Conservation (phyloP, 164 flowering plant species). For the Sedum album region DNA sequence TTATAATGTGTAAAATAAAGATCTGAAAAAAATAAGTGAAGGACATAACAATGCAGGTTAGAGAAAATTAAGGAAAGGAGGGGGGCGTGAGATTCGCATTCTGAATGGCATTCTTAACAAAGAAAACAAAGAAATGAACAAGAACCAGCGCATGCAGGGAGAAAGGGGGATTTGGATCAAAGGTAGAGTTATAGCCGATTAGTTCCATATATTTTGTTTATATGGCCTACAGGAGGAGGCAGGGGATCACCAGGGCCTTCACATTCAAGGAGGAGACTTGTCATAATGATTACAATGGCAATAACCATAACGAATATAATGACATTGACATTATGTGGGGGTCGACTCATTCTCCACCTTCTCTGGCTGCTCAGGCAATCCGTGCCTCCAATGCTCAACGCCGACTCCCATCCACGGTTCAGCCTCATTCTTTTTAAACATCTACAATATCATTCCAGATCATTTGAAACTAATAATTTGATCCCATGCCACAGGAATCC, state of each 20-base stretch:
- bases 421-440: conserved; percentile 9
- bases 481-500: background rate
- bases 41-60: background rate
- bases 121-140: background rate
- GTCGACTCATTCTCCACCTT: conserved; percentile 14
- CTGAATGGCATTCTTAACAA: background rate
- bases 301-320: background rate
- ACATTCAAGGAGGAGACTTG: conserved; percentile 39
- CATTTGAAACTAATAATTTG: background rate
- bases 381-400: conserved; percentile 67
- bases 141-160: too few relatives aligned
- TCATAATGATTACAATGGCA: conserved; percentile 9
- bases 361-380: conserved; percentile 84
- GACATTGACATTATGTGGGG: conserved; percentile 10
- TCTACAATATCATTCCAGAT: conserved; percentile 9
- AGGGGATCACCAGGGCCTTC: conserved; percentile 29
- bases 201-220: background rate
- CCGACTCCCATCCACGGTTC: conserved; percentile 28
- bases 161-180: background rate
- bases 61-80: conserved; percentile 6
- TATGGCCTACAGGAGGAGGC: conserved; percentile 45
- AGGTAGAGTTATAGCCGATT: background rate
- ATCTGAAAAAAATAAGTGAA: conserved; percentile 1
- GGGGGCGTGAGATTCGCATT: background rate
- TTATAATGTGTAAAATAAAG: background rate